These are phyloP conservation scores for Trichoderma citrinoviride DNA, from an alignment of 2,329 filamentous ascomycete species.

Conservation along the genomic window DNA sequence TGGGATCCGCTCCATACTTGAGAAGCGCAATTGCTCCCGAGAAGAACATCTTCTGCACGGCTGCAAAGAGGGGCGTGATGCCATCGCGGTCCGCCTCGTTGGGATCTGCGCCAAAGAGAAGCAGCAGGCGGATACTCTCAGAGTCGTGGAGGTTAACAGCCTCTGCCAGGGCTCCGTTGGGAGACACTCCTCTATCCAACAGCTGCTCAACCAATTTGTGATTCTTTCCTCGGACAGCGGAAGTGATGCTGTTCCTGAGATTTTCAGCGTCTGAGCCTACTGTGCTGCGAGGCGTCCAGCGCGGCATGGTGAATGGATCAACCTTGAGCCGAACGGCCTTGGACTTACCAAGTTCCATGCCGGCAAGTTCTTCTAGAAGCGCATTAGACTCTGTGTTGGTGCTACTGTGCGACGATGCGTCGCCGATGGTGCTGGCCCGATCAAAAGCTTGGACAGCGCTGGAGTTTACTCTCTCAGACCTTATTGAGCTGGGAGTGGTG, in stretches of 20 bases:
- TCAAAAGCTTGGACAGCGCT: background rate
- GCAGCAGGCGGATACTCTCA: slow-evolving; percentile 54
- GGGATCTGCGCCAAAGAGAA: slow-evolving; percentile 57
- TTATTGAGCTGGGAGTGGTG: slow-evolving; percentile 4
- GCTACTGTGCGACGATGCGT: slow-evolving; percentile 2
- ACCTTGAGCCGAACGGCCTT: slow-evolving; percentile 41
- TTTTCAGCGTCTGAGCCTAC: slow-evolving; percentile 23
- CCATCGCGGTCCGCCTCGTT: slow-evolving; percentile 50
- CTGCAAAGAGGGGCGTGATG: slow-evolving; percentile 50
- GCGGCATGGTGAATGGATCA: slow-evolving; percentile 51
- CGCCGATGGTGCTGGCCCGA: slow-evolving; percentile 14
- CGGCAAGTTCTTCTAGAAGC: slow-evolving; percentile 5
- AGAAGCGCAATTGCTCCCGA: slow-evolving; percentile 58
- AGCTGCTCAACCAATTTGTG: slow-evolving; percentile 57
- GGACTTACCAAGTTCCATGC: slow-evolving; percentile 4
- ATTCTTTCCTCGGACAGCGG: slow-evolving; percentile 56
- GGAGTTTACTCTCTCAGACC: slow-evolving; percentile 1
- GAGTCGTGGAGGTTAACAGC: slow-evolving; percentile 50
- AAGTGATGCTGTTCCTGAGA: slow-evolving; percentile 43
- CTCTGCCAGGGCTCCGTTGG: slow-evolving; percentile 51
- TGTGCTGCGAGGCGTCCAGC: slow-evolving; percentile 43
- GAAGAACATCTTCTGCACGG: slow-evolving; percentile 52
- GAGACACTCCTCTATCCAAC: slow-evolving; percentile 55
- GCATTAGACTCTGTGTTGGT: slow-evolving; percentile 6
- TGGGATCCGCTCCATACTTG: slow-evolving; percentile 63